These are phyloP conservation scores for Trichopus zeylanicus DNA, from an alignment of 116 monocot genomes.

Conservation along the genomic window DNA sequence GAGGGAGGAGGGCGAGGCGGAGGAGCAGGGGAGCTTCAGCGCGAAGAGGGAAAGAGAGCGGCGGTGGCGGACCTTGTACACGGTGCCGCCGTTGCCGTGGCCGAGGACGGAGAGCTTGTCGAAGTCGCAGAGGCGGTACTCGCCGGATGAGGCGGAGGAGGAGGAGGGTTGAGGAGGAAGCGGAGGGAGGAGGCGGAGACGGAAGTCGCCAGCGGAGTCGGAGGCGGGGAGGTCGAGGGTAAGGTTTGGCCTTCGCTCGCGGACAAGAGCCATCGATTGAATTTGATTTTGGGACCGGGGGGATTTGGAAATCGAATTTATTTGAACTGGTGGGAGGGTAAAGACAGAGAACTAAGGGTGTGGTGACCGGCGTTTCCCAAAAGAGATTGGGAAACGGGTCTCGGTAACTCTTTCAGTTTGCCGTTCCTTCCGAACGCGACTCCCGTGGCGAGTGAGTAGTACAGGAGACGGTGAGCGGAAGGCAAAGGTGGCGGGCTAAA, in stretches of 20 bases:
- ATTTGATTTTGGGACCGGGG: not conserved
- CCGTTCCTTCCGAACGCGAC: no score
- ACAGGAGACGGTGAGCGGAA: not conserved
- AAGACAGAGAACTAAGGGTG: no score
- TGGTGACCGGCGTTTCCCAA: no score
- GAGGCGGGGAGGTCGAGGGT: not conserved
- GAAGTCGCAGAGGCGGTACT: conserved; percentile 53
- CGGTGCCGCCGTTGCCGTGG: conserved; percentile 78
- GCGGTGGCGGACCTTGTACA: conserved; percentile 76
- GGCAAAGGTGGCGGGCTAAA: not conserved
- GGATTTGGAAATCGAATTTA: not conserved
- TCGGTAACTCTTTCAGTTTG: no score
- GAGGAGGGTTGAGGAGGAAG: not conserved
- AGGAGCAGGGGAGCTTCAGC: conserved; percentile 48
- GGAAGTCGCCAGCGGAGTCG: not conserved
- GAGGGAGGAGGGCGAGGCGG: conserved; percentile 15
- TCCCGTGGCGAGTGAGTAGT: not conserved
- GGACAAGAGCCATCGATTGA: no score
- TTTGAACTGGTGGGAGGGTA: not conserved
- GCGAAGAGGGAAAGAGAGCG: conserved; percentile 36
- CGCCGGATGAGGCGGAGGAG: not conserved
- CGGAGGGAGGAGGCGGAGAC: not conserved
- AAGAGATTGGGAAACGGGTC: no score
- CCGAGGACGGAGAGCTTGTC: conserved; percentile 71
- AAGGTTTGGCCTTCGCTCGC: not conserved